Conservation (phyloP, 306 rosid genomes). For the Heteromeles arbutifolia region DNA sequence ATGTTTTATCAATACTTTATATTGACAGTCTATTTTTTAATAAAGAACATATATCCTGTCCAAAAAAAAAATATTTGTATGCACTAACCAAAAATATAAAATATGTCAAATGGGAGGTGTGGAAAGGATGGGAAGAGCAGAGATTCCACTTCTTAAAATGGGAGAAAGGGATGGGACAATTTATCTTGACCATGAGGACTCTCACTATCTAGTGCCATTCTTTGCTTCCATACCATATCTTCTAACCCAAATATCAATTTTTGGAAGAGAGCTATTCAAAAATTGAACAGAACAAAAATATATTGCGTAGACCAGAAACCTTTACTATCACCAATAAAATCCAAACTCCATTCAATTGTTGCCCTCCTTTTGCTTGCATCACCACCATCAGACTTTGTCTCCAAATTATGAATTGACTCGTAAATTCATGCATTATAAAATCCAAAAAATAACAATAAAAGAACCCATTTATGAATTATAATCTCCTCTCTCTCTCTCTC, state of each 20-base stretch:
- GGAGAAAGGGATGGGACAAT: slow-evolving; percentile 66
- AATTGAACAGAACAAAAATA: slow-evolving; percentile 21
- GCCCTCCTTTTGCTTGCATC: slow-evolving; percentile 66
- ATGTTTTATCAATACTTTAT: background rate
- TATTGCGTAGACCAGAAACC: slow-evolving; percentile 10
- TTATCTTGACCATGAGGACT: slow-evolving; percentile 57
- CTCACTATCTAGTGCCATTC: slow-evolving; percentile 29
- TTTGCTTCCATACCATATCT: slow-evolving; percentile 48
- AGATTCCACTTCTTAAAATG: slow-evolving; percentile 65
- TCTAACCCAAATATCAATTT: slow-evolving; percentile 19
- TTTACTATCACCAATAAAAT: slow-evolving; percentile 44
- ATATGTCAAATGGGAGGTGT: slow-evolving; percentile 43
- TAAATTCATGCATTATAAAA: slow-evolving; percentile 31
- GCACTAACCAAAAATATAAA: background rate
- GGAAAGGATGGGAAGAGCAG: slow-evolving; percentile 76
- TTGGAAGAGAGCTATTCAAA: slow-evolving; percentile 2
- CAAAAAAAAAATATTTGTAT: too few species aligned
- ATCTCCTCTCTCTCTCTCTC: slow-evolving; percentile 1
- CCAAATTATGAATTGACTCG: slow-evolving; percentile 35
- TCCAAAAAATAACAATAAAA: slow-evolving; percentile 11
- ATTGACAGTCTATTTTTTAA: background rate
- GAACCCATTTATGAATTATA: slow-evolving; percentile 5
- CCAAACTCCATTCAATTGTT: slow-evolving; percentile 57
- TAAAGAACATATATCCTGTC: background rate
- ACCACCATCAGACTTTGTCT: slow-evolving; percentile 51